Evolutionary conservation across 495 filamentous ascomycete species (phyloP).

Genomic region (Penicillium macrosclerotiorum): DNA sequence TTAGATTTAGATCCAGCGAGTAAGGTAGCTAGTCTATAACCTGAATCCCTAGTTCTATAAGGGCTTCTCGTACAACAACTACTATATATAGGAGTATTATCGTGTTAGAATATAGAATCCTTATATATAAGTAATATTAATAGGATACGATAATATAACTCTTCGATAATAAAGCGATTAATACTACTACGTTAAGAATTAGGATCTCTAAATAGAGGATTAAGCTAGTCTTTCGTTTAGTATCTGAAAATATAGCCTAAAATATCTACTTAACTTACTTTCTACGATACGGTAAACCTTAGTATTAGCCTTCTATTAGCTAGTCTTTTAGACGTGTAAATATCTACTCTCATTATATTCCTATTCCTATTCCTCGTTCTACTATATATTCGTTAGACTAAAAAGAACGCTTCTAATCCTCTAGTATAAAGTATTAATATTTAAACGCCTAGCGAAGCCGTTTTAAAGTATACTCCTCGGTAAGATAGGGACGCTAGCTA

Average conservation of each 20-base stretch:
- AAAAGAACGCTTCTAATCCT: neutral
- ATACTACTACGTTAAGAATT: neutral
- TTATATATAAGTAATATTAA: slow-evolving; percentile 1
- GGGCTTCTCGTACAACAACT: neutral
- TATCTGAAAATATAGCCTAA: slow-evolving; percentile 4
- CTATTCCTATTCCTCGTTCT: neutral
- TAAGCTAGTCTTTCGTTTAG: neutral
- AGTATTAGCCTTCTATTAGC: neutral
- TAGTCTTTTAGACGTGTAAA: neutral
- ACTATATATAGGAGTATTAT: neutral
- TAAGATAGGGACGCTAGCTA: neutral
- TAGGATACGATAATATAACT: neutral
- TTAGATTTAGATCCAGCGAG: slow-evolving; percentile 18
- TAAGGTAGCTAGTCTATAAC: slow-evolving; percentile 12
- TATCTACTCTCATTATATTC: neutral
- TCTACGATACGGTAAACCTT: neutral
- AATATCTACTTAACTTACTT: slow-evolving; percentile 10
- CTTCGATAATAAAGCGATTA: neutral
- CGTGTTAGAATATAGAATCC: slow-evolving; percentile 8
- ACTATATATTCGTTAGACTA: neutral
- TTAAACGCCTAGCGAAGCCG: neutral
- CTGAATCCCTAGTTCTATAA: neutral
- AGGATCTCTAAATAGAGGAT: slow-evolving; percentile 4
- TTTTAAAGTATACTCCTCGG: neutral
- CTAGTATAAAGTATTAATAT: neutral